phyloP scores from a whole-genome alignment of 2,329 filamentous ascomycete species.

The Xylariaceae sp. region DNA sequence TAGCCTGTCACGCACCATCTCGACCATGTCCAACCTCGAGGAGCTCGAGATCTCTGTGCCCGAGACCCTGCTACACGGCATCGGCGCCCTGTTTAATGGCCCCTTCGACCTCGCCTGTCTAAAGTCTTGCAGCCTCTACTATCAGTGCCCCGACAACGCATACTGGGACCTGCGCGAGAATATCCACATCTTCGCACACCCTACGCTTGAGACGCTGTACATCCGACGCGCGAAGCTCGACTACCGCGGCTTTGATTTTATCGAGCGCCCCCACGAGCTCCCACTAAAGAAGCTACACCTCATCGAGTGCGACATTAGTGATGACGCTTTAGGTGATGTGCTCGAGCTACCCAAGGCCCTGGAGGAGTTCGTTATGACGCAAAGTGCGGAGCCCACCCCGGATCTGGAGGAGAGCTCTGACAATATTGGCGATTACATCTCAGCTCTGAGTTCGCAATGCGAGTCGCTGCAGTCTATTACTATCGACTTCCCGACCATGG shows the following conservation, averaged over 20 bases:
- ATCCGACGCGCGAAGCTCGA: constrained; percentile 44
- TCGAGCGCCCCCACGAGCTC: constrained; percentile 46
- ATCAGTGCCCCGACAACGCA: constrained; percentile 39
- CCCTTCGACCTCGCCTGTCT: constrained; percentile 48
- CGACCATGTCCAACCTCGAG: constrained; percentile 48
- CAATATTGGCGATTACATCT: constrained; percentile 44
- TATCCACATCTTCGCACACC: constrained; percentile 49
- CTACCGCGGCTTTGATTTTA: constrained; percentile 43
- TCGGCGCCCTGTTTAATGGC: constrained; percentile 47
- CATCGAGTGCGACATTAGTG: constrained; percentile 49
- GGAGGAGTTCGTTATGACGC: constrained; percentile 46
- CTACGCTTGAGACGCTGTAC: constrained; percentile 43
- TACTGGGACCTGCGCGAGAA: constrained; percentile 51
- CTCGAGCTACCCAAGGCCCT: constrained; percentile 43
- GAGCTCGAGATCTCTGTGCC: constrained; percentile 45
- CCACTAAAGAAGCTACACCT: constrained; percentile 41
- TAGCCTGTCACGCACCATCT: constrained; percentile 43
- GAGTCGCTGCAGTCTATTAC: constrained; percentile 43
- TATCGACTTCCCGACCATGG: constrained; percentile 41
- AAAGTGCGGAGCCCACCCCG: constrained; percentile 36
- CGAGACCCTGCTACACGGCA: constrained; percentile 40
- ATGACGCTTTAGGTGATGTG: constrained; percentile 38
- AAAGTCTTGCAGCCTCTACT: constrained; percentile 44
- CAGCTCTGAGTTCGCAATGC: constrained; percentile 38
- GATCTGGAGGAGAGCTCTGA: constrained; percentile 46